phyloP scores from a whole-genome alignment of 306 rosid genomes.

The Notholithocarpus densiflorus region DNA sequence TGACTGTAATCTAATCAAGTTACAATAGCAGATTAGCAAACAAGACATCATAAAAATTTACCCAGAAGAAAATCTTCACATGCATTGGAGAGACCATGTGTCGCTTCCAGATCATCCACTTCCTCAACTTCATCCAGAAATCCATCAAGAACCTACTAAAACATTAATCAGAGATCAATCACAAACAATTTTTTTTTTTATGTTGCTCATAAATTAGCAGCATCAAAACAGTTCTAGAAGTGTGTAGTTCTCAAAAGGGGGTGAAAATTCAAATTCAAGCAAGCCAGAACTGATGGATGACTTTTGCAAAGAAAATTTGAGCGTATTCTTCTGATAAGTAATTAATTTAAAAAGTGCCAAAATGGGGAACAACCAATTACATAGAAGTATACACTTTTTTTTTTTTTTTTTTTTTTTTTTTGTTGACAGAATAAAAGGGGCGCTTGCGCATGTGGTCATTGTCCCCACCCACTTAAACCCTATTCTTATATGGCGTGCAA shows the following conservation, averaged over 20 bases:
- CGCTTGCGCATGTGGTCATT: too few relatives aligned
- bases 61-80: slow-evolving; percentile 79
- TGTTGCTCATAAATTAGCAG: background rate
- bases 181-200: background rate
- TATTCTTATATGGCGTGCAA: too few relatives aligned
- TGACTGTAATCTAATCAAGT: background rate
- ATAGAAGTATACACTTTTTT: background rate
- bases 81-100: slow-evolving; percentile 53
- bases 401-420: too few relatives aligned
- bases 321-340: background rate
- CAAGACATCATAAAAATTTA: slow-evolving; percentile 23
- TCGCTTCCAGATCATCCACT: slow-evolving; percentile 62
- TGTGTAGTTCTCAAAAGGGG: slow-evolving; percentile 8
- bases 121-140: slow-evolving; percentile 79
- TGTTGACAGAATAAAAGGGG: too few relatives aligned
- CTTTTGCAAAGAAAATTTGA: background rate
- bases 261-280: slow-evolving; percentile 3
- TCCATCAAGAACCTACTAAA: slow-evolving; percentile 80
- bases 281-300: background rate
- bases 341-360: background rate
- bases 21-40: slow-evolving; percentile 11
- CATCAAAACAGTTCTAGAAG: background rate
- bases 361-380: background rate
- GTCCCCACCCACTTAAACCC: too few relatives aligned
- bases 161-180: slow-evolving; percentile 32